Base-by-base conservation (phyloP, 495 filamentous ascomycete genomes). In the Xylaria curta region DNA sequence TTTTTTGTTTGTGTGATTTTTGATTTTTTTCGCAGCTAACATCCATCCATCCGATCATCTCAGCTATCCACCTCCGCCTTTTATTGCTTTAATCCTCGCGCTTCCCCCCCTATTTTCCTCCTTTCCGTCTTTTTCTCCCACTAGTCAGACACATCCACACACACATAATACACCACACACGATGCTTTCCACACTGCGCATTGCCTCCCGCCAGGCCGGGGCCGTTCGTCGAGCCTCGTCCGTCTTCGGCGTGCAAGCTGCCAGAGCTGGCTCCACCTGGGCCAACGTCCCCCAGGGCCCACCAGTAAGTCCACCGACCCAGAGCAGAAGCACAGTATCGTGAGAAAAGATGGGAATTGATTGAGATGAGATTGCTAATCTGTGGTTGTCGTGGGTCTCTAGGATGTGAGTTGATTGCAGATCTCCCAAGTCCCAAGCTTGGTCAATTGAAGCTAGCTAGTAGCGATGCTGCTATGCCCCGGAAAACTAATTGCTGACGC, bases 261-360 rank as follows among this genome's bases (percentile, higher is more conserved):
- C 88, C 53, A 89, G 93, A 83, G 86, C 89, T 74, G 91, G 88
- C 73, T 97, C 94, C 49, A 91, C 92, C 58, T 98, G 94, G 94
- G 88, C 92, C 74, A 91, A 93, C 71, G 93, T 97, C 60, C 91
- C 93, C 75, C 93, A 97, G 85, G 94, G 94, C 70, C 94, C 95
- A 86, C 94, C 94, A 76, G 94, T 97, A 89, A 83, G 93, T 89
- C 10, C 6, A 21, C 4, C 12, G 19, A 13, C 15, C 44, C 26
- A 4, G 42, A 59, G 28, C 1, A 31, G 12, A 15, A 24, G 26
- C 26, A 56, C 26, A 31, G 53, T 56, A 56, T 56, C 26, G 53
- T 56, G 53, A 56, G 13, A 31, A 13, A 24, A 56, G 36, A 53
- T 51, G 46, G 24, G 19, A 12, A 46, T 69, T 72, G 58, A 82